Evolutionary conservation across 1,284 basidiomycete species (phyloP).

Genomic region (Apiotrichum mycotoxinovorans): DNA sequence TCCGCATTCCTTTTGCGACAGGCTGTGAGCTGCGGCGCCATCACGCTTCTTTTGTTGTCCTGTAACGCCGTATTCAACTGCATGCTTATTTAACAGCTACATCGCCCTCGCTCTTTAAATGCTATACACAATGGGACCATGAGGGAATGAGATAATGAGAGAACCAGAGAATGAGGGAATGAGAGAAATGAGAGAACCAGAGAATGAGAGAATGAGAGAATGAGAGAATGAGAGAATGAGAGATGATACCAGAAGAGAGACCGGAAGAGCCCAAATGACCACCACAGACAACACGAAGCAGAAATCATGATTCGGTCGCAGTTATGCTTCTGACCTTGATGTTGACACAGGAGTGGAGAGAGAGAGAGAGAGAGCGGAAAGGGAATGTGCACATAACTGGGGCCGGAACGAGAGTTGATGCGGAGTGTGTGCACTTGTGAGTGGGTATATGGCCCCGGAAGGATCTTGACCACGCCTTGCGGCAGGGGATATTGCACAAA

Average conservation of each 20-base stretch:
- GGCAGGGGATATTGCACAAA: too few species aligned
- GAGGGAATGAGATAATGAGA: not conserved
- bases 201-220: not conserved
- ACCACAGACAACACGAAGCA: not conserved
- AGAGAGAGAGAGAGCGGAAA: not conserved
- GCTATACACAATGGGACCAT: slow-evolving; percentile 2
- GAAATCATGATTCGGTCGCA: not conserved
- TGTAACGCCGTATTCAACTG: too few species aligned
- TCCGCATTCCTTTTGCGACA: not conserved
- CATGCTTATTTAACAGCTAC: slow-evolving; percentile 17
- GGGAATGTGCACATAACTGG: not conserved
- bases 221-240: not conserved
- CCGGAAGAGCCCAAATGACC: not conserved
- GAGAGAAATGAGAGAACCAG: not conserved
- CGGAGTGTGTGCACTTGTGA: too few species aligned
- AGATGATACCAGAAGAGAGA: not conserved
- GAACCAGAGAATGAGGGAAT: not conserved
- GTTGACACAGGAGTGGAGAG: not conserved
- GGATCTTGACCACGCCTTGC: too few species aligned
- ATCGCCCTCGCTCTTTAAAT: slow-evolving; percentile 22
- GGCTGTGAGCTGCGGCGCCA: too few species aligned
- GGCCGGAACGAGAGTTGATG: too few species aligned
- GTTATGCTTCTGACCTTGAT: not conserved
- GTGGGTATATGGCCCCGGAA: too few species aligned
- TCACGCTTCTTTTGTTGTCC: not conserved